A percentile compares a stretch with the other conserved stretches of the same genome.
Conservation (phyloP, 2,329 filamentous ascomycete genomes). For the Macrophomina pseudophaseolina region DNA sequence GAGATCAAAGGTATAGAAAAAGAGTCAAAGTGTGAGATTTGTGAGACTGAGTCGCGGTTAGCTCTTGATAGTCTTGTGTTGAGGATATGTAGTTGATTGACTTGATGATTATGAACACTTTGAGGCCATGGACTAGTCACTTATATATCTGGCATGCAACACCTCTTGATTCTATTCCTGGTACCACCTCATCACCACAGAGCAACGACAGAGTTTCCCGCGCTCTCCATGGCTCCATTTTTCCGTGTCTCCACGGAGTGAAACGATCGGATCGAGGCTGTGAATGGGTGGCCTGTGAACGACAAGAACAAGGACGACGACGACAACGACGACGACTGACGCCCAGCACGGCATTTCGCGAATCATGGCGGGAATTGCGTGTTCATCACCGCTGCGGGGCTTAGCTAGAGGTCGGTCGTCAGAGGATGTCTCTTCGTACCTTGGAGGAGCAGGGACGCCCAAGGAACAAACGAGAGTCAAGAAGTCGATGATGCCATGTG, state of each 20-base stretch:
- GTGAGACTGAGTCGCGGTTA: neutral
- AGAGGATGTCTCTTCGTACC: neutral
- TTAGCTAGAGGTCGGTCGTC: neutral
- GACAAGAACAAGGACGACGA: neutral
- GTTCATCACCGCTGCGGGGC: neutral
- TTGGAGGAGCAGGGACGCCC: neutral
- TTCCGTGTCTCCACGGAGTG: neutral
- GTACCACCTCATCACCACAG: neutral
- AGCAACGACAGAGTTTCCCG: neutral
- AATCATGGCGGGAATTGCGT: neutral
- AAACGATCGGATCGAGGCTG: neutral
- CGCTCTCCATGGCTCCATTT: neutral
- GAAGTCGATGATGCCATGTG: neutral
- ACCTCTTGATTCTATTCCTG: neutral
- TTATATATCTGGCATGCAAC: conserved; percentile 1
- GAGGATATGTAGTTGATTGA: neutral
- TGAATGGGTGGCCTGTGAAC: neutral
- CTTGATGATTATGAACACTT: neutral
- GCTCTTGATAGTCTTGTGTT: neutral
- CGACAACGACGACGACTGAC: neutral
- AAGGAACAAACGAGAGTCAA: neutral
- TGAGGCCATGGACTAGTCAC: neutral
- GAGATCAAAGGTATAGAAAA: neutral
- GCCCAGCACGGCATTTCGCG: neutral
- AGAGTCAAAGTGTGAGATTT: neutral